Percentiles rank a stretch among this genome's conserved stretches.
Evolutionary conservation across 495 filamentous ascomycete species (phyloP).

Genomic region (Penicillium subrubescens): DNA sequence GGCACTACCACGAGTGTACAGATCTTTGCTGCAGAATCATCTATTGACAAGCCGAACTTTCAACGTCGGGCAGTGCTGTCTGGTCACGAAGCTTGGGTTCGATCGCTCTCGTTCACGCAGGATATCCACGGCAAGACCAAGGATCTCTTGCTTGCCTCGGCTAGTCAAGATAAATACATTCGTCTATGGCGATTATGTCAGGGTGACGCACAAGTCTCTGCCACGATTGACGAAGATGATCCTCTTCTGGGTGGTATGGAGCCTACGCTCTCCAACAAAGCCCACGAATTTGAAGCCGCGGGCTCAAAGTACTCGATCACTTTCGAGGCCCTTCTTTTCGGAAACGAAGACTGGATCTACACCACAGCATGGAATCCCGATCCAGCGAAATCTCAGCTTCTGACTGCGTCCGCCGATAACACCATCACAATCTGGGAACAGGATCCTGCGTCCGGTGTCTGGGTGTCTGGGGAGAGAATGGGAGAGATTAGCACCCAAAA

Average conservation of each 20-base stretch:
- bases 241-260: conserved; percentile 63
- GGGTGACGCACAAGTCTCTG: conserved; percentile 49
- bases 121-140: conserved; percentile 57
- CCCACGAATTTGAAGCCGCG: conserved; percentile 66
- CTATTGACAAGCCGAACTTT: conserved; percentile 51
- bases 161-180: conserved; percentile 97
- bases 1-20: conserved; percentile 81
- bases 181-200: conserved; percentile 86
- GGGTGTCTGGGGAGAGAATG: conserved; percentile 80
- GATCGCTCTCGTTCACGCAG: conserved; percentile 73
- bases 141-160: conserved; percentile 85
- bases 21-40: conserved; percentile 63
- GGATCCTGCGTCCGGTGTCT: conserved; percentile 81
- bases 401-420: conserved; percentile 93
- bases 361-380: conserved; percentile 73
- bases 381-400: conserved; percentile 63
- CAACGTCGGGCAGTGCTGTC: conserved; percentile 74
- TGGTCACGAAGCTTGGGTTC: conserved; percentile 95
- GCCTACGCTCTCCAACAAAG: conserved; percentile 78
- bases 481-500: conserved; percentile 94
- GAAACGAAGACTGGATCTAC: conserved; percentile 98
- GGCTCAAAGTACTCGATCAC: conserved; percentile 72
- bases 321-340: conserved; percentile 92
- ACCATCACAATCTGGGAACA: conserved; percentile 90
- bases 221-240: conserved; percentile 44